Conservation (phyloP, 2,329 filamentous ascomycete genomes). For the Tolypocladium nubicola region DNA sequence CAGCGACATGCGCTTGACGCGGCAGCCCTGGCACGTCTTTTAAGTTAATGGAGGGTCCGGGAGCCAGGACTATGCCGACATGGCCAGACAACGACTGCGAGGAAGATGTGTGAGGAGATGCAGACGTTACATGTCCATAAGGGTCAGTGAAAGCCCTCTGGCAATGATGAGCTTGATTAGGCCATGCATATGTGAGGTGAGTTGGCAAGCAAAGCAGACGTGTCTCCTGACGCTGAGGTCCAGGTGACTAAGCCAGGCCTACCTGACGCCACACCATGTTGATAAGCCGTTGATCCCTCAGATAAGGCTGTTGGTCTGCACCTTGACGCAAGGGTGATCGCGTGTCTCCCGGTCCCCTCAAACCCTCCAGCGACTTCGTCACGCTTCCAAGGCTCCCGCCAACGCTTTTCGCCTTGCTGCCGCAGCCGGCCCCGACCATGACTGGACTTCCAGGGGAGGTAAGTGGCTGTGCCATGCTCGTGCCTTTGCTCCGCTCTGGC, state of each 20-base stretch:
- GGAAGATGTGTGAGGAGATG: background rate
- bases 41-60: background rate
- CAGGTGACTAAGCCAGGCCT: conserved; percentile 2
- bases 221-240: background rate
- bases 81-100: too few species aligned
- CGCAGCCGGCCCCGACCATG: conserved; percentile 3
- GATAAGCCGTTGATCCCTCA: background rate
- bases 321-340: conserved; percentile 9
- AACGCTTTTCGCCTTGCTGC: background rate
- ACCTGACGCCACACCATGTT: background rate
- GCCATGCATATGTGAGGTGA: background rate
- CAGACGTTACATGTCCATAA: background rate
- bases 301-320: background rate
- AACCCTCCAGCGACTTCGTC: background rate
- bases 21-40: background rate
- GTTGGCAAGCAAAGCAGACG: background rate
- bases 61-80: background rate
- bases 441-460: conserved; percentile 2
- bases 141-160: background rate
- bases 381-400: background rate
- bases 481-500: background rate
- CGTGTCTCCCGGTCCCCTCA: background rate
- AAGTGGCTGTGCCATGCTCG: background rate
- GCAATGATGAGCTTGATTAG: background rate
- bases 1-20: background rate